phyloP scores from a whole-genome alignment of 345 rosid genomes.

The Leavenworthia alabamica region DNA sequence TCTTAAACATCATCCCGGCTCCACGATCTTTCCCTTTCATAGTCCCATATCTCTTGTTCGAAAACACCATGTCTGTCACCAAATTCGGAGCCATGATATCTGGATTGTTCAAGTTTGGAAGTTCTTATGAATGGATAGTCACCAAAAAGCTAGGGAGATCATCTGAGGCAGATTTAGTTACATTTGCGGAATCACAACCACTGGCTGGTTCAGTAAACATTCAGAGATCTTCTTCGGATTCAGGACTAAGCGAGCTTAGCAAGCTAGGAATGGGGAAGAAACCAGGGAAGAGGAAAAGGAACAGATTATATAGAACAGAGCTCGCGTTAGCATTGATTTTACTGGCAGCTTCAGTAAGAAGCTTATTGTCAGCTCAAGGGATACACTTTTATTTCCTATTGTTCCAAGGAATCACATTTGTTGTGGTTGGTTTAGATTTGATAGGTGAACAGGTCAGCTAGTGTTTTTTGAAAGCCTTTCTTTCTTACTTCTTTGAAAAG shows the following conservation, averaged over 20 bases:
- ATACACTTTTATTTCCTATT: slow-evolving; percentile 83
- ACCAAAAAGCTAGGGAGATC: slow-evolving; percentile 82
- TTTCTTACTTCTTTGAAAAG: background rate
- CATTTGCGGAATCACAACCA: slow-evolving; percentile 53
- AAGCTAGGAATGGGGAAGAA: slow-evolving; percentile 35
- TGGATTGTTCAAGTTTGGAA: slow-evolving; percentile 65
- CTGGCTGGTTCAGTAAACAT: slow-evolving; percentile 33
- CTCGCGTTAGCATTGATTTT: slow-evolving; percentile 64
- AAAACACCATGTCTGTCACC: slow-evolving; percentile 92
- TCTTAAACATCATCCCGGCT: slow-evolving; percentile 76
- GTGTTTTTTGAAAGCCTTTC: background rate
- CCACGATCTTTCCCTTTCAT: slow-evolving; percentile 78
- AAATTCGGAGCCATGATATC: slow-evolving; percentile 88
- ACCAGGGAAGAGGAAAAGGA: slow-evolving; percentile 43
- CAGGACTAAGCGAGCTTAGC: slow-evolving; percentile 55
- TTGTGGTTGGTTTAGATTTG: slow-evolving; percentile 81
- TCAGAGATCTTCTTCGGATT: slow-evolving; percentile 57
- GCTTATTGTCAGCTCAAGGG: slow-evolving; percentile 84
- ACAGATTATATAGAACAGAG: slow-evolving; percentile 66
- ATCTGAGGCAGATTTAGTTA: slow-evolving; percentile 60
- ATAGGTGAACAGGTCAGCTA: slow-evolving; percentile 86
- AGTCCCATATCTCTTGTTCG: slow-evolving; percentile 81
- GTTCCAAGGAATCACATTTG: slow-evolving; percentile 79
- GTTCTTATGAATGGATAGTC: slow-evolving; percentile 80
- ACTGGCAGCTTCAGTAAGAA: slow-evolving; percentile 61